These are phyloP conservation scores for Colletotrichum coccodes DNA, from an alignment of 2,329 filamentous ascomycete genomes.

Conservation along the genomic window DNA sequence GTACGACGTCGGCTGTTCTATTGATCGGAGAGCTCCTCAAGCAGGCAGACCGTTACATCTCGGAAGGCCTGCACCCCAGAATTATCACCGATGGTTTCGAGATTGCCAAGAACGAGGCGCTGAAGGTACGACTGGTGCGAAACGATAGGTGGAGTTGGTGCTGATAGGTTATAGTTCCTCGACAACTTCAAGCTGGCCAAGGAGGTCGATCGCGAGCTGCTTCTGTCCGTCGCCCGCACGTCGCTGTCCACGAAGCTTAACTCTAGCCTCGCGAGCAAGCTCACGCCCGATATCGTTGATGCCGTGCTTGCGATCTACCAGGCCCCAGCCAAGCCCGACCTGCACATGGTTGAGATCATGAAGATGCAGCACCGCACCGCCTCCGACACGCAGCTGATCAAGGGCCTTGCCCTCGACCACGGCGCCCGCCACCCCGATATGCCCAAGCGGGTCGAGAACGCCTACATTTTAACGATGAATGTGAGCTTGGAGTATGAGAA, in stretches of 20 bases:
- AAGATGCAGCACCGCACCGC: constrained; percentile 99
- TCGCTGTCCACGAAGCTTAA: constrained; percentile 97
- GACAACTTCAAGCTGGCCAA: constrained; percentile 91
- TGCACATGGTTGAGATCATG: constrained; percentile 99
- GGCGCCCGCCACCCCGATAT: constrained; percentile 97
- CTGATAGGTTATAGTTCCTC: constrained; percentile 74
- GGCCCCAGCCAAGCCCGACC: constrained; percentile 88
- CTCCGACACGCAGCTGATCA: constrained; percentile 95
- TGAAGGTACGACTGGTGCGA: constrained; percentile 70
- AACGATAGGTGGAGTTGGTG: background rate
- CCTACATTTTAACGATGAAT: constrained; percentile 93
- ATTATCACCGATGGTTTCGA: constrained; percentile 99
- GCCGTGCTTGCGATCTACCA: constrained; percentile 95
- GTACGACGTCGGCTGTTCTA: constrained; percentile 95
- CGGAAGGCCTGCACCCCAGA: constrained; percentile 94
- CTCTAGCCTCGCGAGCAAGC: constrained; percentile 84
- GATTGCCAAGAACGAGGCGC: constrained; percentile 90
- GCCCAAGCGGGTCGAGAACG: constrained; percentile 96
- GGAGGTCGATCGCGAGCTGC: constrained; percentile 91
- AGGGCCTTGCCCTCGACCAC: constrained; percentile 92
- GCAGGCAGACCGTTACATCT: constrained; percentile 96
- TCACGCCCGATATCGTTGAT: constrained; percentile 96
- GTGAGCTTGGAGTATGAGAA: constrained; percentile 99
- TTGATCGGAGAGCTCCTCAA: constrained; percentile 96
- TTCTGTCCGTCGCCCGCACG: constrained; percentile 92